These are phyloP conservation scores for Breviolum minutum DNA, from an alignment of 73 alveolate genomes.

Conservation along the genomic window DNA sequence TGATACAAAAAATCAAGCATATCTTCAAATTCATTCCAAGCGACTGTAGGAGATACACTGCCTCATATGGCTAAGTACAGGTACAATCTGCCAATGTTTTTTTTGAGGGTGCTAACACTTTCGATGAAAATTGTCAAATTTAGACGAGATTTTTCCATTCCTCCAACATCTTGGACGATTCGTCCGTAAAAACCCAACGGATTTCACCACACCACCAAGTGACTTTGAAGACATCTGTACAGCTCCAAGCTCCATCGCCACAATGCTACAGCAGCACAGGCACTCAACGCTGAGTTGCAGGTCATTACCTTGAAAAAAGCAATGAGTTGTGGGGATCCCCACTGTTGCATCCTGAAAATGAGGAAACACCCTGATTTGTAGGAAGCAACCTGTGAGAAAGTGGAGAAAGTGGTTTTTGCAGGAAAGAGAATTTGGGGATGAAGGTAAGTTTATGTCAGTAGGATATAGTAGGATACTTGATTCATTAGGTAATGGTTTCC, in stretches of 20 bases:
- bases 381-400: not conserved
- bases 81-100: not conserved
- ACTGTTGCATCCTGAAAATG: not conserved
- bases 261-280: conserved; percentile 45
- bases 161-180: not conserved
- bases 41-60: not conserved
- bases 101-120: too few relatives aligned
- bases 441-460: too few relatives aligned
- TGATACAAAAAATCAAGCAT: not conserved
- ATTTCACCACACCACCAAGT: not conserved
- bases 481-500: too few relatives aligned
- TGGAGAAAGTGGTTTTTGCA: too few relatives aligned
- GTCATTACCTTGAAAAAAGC: conserved; percentile 2
- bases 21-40: not conserved
- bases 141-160: not conserved
- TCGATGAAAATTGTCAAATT: too few relatives aligned
- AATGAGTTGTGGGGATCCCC: not conserved
- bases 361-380: not conserved
- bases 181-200: not conserved
- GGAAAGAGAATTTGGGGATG: too few relatives aligned
- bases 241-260: conserved; percentile 16
- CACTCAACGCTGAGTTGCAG: conserved; percentile 20
- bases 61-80: not conserved
- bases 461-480: too few relatives aligned
- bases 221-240: not conserved